Percentiles rank a stretch among this genome's conserved stretches.
Conservation (phyloP, 169 alveolate species). For the Ichthyophthirius multifiliis region DNA sequence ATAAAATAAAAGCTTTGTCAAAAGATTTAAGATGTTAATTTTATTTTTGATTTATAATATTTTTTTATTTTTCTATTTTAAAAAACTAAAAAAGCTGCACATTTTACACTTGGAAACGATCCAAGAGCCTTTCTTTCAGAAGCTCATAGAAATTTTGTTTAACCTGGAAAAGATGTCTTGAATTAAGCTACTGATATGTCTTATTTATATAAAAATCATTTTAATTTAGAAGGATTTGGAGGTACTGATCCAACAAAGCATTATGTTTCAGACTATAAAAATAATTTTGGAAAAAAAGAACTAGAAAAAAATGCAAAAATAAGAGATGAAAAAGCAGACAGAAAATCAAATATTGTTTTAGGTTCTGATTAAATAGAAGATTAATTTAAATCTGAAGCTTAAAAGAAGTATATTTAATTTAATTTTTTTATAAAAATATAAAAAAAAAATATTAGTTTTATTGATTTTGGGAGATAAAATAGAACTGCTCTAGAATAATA, state of each 20-base stretch:
- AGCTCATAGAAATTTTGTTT: background rate
- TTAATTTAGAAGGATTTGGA: slow-evolving; percentile 1
- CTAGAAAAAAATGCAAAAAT: background rate
- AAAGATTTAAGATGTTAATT: slow-evolving; percentile 35
- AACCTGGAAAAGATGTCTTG: background rate
- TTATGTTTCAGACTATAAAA: slow-evolving; percentile 3
- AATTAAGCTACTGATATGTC: background rate
- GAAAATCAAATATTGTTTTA: slow-evolving; percentile 7
- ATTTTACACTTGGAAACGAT: slow-evolving; percentile 8
- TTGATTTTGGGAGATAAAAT: background rate
- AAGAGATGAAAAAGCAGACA: slow-evolving; percentile 20
- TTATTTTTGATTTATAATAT: background rate
- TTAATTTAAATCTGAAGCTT: slow-evolving; percentile 4
- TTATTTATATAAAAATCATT: slow-evolving; percentile 1
- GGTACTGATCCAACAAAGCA: background rate
- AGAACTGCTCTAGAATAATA: background rate
- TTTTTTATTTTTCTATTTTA: background rate
- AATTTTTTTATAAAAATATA: background rate
- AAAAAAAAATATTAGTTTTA: background rate
- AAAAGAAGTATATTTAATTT: background rate
- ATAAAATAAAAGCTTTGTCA: slow-evolving; percentile 9
- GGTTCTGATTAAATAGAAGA: slow-evolving; percentile 18
- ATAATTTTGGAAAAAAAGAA: background rate
- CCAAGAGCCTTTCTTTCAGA: background rate
- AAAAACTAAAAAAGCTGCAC: background rate